phyloP scores from a whole-genome alignment of 2,329 filamentous ascomycete genomes.

The Chlorencoelia australis region DNA sequence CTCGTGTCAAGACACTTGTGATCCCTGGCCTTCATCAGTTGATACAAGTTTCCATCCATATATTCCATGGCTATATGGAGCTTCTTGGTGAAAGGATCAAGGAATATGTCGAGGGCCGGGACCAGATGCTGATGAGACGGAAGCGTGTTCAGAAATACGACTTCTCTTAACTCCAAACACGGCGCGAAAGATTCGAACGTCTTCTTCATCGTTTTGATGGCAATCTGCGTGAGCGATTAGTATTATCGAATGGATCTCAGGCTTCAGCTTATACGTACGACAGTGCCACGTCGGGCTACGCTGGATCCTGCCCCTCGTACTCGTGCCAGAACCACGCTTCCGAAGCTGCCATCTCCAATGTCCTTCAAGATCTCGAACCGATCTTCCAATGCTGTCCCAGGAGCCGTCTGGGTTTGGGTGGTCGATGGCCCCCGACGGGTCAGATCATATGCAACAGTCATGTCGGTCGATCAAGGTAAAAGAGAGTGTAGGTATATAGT shows the following conservation, averaged over 20 bases:
- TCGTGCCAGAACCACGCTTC: conserved; percentile 84
- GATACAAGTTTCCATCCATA: conserved; percentile 98
- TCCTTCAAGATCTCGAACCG: conserved; percentile 96
- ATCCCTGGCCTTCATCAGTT: conserved; percentile 96
- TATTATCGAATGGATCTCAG: conserved; percentile 3
- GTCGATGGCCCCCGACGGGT: conserved; percentile 56
- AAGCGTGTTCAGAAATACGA: conserved; percentile 88
- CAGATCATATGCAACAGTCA: conserved; percentile 69
- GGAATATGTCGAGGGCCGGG: conserved; percentile 95
- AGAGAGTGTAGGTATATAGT: neutral
- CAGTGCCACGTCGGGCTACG: conserved; percentile 79
- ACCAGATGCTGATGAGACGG: conserved; percentile 86
- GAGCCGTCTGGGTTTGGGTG: conserved; percentile 29
- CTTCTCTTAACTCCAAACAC: conserved; percentile 88
- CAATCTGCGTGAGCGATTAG: conserved; percentile 52
- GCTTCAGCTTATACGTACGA: conserved; percentile 62
- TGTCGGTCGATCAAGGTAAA: conserved; percentile 34
- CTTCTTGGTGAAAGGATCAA: conserved; percentile 92
- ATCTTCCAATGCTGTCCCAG: conserved; percentile 65
- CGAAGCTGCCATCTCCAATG: conserved; percentile 97
- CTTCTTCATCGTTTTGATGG: conserved; percentile 99
- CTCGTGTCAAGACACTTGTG: conserved; percentile 85
- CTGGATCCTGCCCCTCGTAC: conserved; percentile 83
- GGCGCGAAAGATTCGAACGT: conserved; percentile 86
- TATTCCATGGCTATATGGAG: conserved; percentile 99